These are phyloP conservation scores for Aegilops sharonensis DNA, from an alignment of 176 grass and related monocot species.

Conservation along the genomic window DNA sequence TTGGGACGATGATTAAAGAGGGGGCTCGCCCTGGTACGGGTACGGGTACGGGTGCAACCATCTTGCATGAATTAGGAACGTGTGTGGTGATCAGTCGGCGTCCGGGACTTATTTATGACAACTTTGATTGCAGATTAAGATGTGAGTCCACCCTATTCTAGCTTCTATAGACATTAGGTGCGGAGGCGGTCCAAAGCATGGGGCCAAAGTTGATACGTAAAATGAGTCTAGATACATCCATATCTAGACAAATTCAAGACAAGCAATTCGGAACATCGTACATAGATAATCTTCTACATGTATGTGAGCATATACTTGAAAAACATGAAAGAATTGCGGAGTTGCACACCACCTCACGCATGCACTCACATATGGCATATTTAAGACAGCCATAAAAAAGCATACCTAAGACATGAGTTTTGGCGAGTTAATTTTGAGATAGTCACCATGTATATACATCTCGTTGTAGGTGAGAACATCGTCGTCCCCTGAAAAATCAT, in stretches of 20 bases:
- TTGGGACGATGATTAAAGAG: background rate
- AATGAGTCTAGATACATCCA: no score
- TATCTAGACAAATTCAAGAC: no score
- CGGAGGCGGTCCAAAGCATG: background rate
- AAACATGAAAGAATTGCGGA: no score
- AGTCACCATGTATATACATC: no score
- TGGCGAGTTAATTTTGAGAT: no score
- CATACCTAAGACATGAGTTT: no score
- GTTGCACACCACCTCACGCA: no score
- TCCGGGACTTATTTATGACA: conserved; percentile 8
- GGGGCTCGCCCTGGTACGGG: background rate
- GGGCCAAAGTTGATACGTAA: background rate
- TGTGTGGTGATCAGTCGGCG: conserved; percentile 22
- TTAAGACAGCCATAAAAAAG: no score
- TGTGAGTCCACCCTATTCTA: background rate
- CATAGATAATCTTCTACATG: background rate
- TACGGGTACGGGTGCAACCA: background rate
- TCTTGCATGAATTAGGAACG: conserved; percentile 6
- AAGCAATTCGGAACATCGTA: no score
- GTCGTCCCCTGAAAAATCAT: no score
- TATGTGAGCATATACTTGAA: background rate
- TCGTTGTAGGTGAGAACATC: no score
- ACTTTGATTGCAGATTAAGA: background rate
- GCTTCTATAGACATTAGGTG: background rate
- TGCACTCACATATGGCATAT: no score